phyloP scores from a whole-genome alignment of 257 asterid genomes.

The Solanum piurae region DNA sequence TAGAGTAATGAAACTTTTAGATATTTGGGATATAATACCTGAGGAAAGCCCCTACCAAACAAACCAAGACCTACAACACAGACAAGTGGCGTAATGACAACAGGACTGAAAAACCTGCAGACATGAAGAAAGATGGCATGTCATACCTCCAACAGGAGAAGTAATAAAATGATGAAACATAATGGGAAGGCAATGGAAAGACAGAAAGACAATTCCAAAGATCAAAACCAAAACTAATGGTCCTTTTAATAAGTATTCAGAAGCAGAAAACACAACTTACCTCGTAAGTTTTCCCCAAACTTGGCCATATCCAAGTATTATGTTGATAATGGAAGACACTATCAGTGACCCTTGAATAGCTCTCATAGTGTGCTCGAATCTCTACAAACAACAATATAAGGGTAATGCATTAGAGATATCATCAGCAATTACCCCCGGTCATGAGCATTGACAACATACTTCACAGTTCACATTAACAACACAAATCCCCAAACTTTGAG shows the following conservation, averaged over 20 bases:
- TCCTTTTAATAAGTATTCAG: background rate
- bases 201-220: background rate
- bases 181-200: background rate
- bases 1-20: background rate
- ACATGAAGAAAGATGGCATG: background rate
- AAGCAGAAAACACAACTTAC: conserved; percentile 22
- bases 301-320: conserved; percentile 64
- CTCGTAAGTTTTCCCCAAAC: conserved; percentile 80
- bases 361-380: conserved; percentile 80
- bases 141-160: background rate
- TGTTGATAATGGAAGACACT: conserved; percentile 79
- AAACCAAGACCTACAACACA: conserved; percentile 87
- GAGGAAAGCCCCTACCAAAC: conserved; percentile 77
- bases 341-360: conserved; percentile 90
- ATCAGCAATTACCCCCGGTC: background rate
- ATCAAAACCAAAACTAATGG: background rate
- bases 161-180: background rate
- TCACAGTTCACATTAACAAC: background rate
- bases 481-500: background rate
- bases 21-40: conserved; percentile 24
- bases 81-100: conserved; percentile 74
- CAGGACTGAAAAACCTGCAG: conserved; percentile 65
- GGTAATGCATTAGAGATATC: background rate
- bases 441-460: background rate
- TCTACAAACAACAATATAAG: conserved; percentile 41